Conservation (phyloP, 768 basidiomycete genomes). For the Collybia nuda region DNA sequence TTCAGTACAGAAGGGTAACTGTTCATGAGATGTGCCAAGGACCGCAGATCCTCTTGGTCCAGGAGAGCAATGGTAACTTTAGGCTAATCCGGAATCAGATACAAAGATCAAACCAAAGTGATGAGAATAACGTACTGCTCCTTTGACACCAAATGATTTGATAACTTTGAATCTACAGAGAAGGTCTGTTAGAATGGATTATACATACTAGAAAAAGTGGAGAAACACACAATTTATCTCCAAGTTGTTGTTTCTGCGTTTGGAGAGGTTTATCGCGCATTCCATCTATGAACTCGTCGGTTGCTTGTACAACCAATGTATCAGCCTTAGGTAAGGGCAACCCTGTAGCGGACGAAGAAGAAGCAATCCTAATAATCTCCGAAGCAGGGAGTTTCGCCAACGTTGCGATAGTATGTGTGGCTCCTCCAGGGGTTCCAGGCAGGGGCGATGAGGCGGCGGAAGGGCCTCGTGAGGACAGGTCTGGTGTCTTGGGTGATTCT, state of each 20-base stretch:
- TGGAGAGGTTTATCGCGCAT: constrained; percentile 54
- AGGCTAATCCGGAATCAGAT: constrained; percentile 42
- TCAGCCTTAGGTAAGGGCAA: constrained; percentile 72
- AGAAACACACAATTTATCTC: constrained; percentile 64
- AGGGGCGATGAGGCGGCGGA: constrained; percentile 72
- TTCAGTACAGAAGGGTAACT: constrained; percentile 81
- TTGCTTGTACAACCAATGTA: constrained; percentile 62
- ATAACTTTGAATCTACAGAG: constrained; percentile 47
- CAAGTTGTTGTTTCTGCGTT: constrained; percentile 76
- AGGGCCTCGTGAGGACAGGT: constrained; percentile 70
- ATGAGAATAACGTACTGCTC: constrained; percentile 50
- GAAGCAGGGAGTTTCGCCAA: constrained; percentile 73
- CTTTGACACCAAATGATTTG: constrained; percentile 82
- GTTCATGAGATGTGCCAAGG: constrained; percentile 85
- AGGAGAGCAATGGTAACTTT: constrained; percentile 83
- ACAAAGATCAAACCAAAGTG: neutral
- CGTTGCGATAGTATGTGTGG: constrained; percentile 62
- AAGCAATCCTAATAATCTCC: constrained; percentile 72
- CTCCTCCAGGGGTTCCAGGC: constrained; percentile 56
- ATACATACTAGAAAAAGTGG: constrained; percentile 2
- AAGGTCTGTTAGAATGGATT: neutral
- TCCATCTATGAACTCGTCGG: constrained; percentile 71
- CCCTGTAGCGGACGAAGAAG: constrained; percentile 43
- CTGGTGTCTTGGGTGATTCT: constrained; percentile 73
- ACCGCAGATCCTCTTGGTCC: constrained; percentile 82